These are phyloP conservation scores for Picea engelmannii DNA, from an alignment of 83 land plant species.

Conservation along the genomic window DNA sequence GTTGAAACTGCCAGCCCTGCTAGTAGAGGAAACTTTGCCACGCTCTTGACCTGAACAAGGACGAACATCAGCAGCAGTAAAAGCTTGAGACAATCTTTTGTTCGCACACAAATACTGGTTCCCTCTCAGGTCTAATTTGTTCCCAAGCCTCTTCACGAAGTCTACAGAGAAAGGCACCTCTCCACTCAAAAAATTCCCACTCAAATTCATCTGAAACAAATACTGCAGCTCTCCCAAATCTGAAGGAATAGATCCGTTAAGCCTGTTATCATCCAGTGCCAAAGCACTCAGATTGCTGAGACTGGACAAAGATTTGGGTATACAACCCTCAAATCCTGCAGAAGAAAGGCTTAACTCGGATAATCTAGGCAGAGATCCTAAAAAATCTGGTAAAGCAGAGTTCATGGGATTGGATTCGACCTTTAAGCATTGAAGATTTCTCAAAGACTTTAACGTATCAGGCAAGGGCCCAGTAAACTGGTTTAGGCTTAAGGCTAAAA, in stretches of 20 bases:
- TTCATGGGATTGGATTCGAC: slow-evolving; percentile 49
- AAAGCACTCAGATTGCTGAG: no score
- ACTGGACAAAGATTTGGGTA: no score
- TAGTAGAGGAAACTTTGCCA: not conserved
- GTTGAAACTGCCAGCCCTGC: not conserved
- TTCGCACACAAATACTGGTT: slow-evolving; percentile 39
- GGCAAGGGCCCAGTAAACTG: slow-evolving; percentile 20
- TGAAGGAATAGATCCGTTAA: no score
- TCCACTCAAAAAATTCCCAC: slow-evolving; percentile 27
- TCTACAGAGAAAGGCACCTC: slow-evolving; percentile 28
- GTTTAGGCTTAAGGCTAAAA: slow-evolving; percentile 13
- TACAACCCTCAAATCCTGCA: no score
- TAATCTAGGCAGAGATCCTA: slow-evolving; percentile 29
- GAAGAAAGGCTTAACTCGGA: no score
- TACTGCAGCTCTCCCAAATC: no score
- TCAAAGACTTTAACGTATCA: slow-evolving; percentile 16
- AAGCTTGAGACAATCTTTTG: not conserved
- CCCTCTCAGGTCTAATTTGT: slow-evolving; percentile 46
- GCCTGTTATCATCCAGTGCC: no score
- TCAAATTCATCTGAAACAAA: no score
- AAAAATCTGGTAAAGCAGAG: slow-evolving; percentile 37
- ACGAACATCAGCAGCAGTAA: not conserved
- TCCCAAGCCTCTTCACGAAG: slow-evolving; percentile 45
- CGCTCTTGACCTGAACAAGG: not conserved
- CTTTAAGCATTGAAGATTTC: slow-evolving; percentile 40